Evolutionary conservation across 2,329 filamentous ascomycete species (phyloP), one percentile per base, ranked within the genome.

Genomic region (Ophiocordyceps camponoti-rufipedis): DNA sequence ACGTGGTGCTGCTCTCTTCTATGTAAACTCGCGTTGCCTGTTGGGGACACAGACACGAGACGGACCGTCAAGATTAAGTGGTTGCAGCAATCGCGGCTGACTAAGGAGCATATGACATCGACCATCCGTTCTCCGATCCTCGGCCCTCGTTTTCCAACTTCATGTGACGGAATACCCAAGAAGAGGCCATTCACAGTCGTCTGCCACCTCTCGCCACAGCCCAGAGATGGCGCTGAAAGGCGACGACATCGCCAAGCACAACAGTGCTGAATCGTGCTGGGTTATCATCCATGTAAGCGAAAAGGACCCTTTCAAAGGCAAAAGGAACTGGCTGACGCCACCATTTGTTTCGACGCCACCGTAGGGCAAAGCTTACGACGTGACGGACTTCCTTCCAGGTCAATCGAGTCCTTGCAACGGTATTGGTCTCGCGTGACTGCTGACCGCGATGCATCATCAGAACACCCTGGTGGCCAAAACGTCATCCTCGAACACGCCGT

Each of bases 401-500:
- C 60, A 45, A 62, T 58, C 23, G n/a, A 40, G 23, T 7, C 23
- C 19, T 40, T 6, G 11, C 11, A 19, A 9, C 4, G 16, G 9
- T n/a, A 8, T 12, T 6, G 13, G 8, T 40, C 6, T 6, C 19
- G 19, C 23, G 7, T 7, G 7, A 5, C 19, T 33, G 38, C 38
- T 44, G 40, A 42, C 14, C 7, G 23, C 23, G 23, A 23, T 12
- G 13, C 31, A 16, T 5, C 33, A 14, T 31, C 53, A 79, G 85
- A 94, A 62, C 87, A 94, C 58, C 88, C 88, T 23, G 88, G 88
- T 49, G 88, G 85, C 35, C 73, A 79, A 52, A 91, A 89, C 59
- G 93, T 96, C 61, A 96, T 98, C 56, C 74, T 98, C 52, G 94
- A 94, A 67, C 94, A 95, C 65, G 88, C 88, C 29, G 74, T 75